Evolutionary conservation across 805 yeast species (phyloP), one percentile per base, ranked within the genome.

Genomic region (Cyberlindnera saturnus): DNA sequence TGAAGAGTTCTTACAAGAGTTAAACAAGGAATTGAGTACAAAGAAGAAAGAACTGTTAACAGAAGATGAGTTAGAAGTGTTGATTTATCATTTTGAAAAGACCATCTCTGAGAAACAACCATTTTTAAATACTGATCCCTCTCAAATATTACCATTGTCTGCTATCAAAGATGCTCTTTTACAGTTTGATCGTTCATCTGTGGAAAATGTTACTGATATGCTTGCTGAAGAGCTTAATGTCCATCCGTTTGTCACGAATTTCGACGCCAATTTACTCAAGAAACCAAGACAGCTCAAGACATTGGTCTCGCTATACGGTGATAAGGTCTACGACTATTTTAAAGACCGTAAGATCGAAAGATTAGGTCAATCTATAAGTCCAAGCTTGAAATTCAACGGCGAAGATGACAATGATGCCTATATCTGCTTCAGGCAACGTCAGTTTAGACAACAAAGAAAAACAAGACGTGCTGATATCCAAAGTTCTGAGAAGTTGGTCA

Each of bases 401-500:
- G 89, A 89, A 57, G 97, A 90, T 56, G 97, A 90, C 56, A 77
- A 76, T 46, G 97, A 93, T 62, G 98, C 99, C 2, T 93, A 93
- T 63, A 83, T 88, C 34, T 88, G 97, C 67, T 93, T 93, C 71
- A 78, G 99, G 57, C 81, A 96, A 52, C 83, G 99, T 63, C 98
- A 90, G 59, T 83, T 88, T 51, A 79, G 99, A 51, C 97, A 86
- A 60, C 93, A 95, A 28, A 83, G 99, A 63, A 93, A 93, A 63
- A 93, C 99, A 0, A 79, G 99, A 63, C 79, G 98, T 50, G 86
- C 96, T 0, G 99, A 93, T 66, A 77, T 86, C 30, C 86, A 88
- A 54, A 88, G 93, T 52, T 82, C 89, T 13, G 97, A 90, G 62
- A 78, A 90, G 50, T 70, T 93, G 39, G 74, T 93, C 18, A 61